phyloP scores from a whole-genome alignment of 1,284 basidiomycete genomes.

The Cryptococcus wingfieldii region DNA sequence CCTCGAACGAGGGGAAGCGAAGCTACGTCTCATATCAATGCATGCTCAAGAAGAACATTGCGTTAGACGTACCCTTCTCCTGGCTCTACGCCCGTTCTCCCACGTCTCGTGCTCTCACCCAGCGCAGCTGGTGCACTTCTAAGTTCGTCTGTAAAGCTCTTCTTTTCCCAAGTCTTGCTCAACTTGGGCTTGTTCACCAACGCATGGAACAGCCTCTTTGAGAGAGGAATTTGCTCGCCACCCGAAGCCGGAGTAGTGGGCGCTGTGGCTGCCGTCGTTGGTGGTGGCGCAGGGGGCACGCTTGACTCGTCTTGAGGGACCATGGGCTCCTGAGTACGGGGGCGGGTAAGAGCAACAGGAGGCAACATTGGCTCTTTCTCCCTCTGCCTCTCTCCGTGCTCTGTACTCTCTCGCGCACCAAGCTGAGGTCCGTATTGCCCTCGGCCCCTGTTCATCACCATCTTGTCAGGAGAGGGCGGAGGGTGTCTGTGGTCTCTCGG shows the following conservation, averaged over 20 bases:
- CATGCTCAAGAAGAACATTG: neutral
- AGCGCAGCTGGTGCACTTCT: neutral
- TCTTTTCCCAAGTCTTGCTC: slow-evolving; percentile 23
- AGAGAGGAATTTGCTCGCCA: neutral
- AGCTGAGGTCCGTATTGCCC: too few species aligned
- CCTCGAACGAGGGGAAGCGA: slow-evolving; percentile 3
- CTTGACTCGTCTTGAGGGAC: neutral
- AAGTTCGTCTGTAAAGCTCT: slow-evolving; percentile 13
- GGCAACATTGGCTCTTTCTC: too few species aligned
- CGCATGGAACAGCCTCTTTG: slow-evolving; percentile 9
- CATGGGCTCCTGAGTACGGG: too few species aligned
- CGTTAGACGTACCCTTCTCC: neutral
- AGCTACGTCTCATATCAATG: neutral
- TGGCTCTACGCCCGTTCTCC: neutral
- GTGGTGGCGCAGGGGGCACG: neutral
- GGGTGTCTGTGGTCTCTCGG: too few species aligned
- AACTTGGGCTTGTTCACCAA: slow-evolving; percentile 15
- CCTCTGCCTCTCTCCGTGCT: too few species aligned
- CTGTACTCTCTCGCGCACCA: too few species aligned
- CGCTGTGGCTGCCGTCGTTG: neutral
- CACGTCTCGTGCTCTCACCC: neutral
- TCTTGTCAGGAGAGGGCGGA: too few species aligned
- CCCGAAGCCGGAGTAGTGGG: too few species aligned
- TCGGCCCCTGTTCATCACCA: too few species aligned
- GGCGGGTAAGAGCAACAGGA: neutral